These are phyloP conservation scores for Fusarium liriodendri DNA, from an alignment of 2,329 filamentous ascomycete genomes.

Conservation along the genomic window DNA sequence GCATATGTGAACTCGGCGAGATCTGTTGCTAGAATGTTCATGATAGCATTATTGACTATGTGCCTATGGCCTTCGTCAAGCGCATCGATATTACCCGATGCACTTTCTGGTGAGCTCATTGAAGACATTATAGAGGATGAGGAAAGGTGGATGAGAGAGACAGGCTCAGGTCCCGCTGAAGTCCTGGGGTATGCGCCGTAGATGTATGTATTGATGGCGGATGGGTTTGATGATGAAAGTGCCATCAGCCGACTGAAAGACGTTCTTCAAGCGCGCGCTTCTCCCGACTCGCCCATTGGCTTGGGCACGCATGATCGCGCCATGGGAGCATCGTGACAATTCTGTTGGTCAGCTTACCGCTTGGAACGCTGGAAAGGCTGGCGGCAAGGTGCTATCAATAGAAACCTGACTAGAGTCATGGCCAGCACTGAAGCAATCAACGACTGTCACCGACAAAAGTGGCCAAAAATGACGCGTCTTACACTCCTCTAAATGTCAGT, in stretches of 20 bases:
- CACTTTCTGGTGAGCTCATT: background rate
- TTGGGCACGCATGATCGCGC: background rate
- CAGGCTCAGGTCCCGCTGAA: background rate
- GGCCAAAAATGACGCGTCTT: no score
- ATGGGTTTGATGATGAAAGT: background rate
- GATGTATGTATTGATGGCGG: background rate
- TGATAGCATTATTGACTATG: background rate
- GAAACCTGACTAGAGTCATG: no score
- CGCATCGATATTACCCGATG: background rate
- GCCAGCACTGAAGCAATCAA: no score
- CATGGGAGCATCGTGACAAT: background rate
- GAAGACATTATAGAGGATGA: background rate
- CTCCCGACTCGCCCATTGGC: background rate
- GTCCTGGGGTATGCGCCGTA: background rate
- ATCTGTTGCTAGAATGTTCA: background rate
- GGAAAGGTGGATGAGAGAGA: background rate
- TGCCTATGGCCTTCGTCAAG: background rate
- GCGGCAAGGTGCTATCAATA: no score
- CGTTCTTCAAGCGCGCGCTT: background rate
- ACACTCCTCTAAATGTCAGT: no score
- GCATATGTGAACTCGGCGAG: constrained; percentile 5
- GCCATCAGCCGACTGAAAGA: background rate
- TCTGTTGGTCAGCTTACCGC: background rate
- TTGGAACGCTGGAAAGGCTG: no score
- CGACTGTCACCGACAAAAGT: no score